Conservation (phyloP, 2,329 filamentous ascomycete genomes). For the Aspergillus hortae region DNA sequence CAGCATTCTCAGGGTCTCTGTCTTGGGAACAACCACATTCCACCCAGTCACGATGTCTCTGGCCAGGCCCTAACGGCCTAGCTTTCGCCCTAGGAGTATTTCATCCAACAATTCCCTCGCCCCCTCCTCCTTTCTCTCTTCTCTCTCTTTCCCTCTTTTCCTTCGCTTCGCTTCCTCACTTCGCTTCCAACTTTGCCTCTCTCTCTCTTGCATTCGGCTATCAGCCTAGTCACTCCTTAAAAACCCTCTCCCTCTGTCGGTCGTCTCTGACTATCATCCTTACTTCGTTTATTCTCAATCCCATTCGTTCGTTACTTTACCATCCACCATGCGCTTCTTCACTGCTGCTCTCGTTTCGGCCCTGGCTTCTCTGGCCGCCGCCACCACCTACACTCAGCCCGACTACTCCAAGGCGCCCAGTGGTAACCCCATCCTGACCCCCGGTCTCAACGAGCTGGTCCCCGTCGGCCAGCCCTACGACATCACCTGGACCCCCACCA, state of each 20-base stretch:
- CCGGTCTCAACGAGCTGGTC: slow-evolving; percentile 51
- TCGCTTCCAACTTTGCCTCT: slow-evolving; percentile 13
- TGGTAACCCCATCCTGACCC: slow-evolving; percentile 56
- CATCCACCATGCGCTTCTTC: slow-evolving; percentile 38
- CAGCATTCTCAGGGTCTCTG: slow-evolving; percentile 1
- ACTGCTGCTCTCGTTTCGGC: slow-evolving; percentile 32
- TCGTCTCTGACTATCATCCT: slow-evolving; percentile 22
- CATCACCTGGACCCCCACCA: slow-evolving; percentile 55
- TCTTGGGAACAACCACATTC: too few relatives aligned
- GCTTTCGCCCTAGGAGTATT: neutral
- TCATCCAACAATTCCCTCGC: neutral
- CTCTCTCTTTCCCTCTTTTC: slow-evolving; percentile 5
- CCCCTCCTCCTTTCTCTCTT: neutral
- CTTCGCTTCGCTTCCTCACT: slow-evolving; percentile 7
- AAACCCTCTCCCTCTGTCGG: slow-evolving; percentile 18
- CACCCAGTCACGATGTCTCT: too few relatives aligned
- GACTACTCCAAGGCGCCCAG: slow-evolving; percentile 32
- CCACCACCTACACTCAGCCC: slow-evolving; percentile 35
- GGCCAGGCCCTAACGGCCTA: neutral
- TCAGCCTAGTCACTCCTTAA: slow-evolving; percentile 13
- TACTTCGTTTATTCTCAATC: neutral
- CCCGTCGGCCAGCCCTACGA: slow-evolving; percentile 54
- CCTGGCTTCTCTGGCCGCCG: slow-evolving; percentile 37
- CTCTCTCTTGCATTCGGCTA: slow-evolving; percentile 13
- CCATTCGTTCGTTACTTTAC: neutral